Conservation (phyloP, 1,139 yeast genomes). For the Saccharomyces pastorianus region DNA sequence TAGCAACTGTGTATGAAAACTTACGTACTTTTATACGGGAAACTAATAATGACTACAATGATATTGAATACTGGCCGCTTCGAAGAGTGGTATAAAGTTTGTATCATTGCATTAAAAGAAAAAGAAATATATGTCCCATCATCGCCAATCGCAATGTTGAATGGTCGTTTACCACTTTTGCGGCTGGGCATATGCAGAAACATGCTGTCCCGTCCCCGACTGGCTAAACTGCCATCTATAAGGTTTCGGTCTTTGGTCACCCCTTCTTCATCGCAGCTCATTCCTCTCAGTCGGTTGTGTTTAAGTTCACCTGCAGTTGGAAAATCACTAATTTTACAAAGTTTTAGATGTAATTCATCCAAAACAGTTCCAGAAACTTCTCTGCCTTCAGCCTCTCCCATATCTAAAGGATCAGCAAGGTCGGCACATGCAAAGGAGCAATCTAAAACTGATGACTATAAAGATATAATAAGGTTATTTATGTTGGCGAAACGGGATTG, state of each 20-base stretch:
- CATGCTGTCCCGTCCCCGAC: background rate
- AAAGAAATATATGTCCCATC: background rate
- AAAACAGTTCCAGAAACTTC: background rate
- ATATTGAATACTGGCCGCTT: background rate
- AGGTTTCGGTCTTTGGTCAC: background rate
- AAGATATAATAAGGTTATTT: constrained; percentile 44
- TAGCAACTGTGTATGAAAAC: background rate
- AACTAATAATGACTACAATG: background rate
- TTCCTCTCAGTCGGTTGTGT: background rate
- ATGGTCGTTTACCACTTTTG: background rate
- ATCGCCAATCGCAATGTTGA: background rate
- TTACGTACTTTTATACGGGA: constrained; percentile 2
- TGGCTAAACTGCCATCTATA: background rate
- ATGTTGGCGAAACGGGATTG: constrained; percentile 45
- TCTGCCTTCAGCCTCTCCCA: background rate
- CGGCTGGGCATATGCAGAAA: background rate
- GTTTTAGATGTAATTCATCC: background rate
- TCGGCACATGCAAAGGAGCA: constrained; percentile 3
- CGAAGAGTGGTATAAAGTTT: background rate
- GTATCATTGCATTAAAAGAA: background rate
- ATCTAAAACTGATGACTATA: constrained; percentile 30
- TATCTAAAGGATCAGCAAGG: background rate
- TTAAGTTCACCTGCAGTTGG: background rate
- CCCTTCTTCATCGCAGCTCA: background rate
- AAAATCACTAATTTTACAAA: background rate